Percentiles rank a stretch among this genome's conserved stretches.
phyloP scores from a whole-genome alignment of 129 eudicot species.

The Glebionis coronaria region DNA sequence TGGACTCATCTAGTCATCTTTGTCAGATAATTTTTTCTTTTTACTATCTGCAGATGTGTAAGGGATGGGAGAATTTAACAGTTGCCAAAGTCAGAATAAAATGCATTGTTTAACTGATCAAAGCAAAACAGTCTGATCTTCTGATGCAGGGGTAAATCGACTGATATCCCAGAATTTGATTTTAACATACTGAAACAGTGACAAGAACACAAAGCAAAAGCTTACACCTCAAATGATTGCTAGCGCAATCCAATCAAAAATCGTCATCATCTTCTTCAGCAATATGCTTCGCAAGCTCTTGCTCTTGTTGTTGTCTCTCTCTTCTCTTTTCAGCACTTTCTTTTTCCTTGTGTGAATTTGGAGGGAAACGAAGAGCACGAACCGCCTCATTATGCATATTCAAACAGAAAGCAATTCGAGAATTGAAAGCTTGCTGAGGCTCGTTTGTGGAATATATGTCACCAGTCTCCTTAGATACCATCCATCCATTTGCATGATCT shows the following conservation, averaged over 20 bases:
- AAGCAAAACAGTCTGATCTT: not conserved
- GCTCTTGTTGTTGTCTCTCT: conserved; percentile 97
- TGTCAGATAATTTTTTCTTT: no score
- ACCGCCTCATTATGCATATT: conserved; percentile 99
- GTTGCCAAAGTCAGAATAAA: not conserved
- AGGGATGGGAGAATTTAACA: not conserved
- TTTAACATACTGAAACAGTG: conserved; percentile 16
- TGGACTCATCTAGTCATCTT: no score
- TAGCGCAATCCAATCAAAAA: conserved; percentile 35
- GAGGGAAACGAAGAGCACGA: conserved; percentile 85
- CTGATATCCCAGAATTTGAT: conserved; percentile 5
- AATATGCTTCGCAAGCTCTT: conserved; percentile 97
- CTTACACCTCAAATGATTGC: conserved; percentile 2
- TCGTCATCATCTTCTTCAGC: conserved; percentile 99
- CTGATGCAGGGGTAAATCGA: not conserved
- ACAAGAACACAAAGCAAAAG: conserved; percentile 22
- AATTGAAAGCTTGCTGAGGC: conserved; percentile 89
- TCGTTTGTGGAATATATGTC: conserved; percentile 94
- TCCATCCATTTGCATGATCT: conserved; percentile 91
- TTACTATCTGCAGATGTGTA: no score
- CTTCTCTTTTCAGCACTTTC: conserved; percentile 99
- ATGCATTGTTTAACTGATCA: conserved; percentile 18
- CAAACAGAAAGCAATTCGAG: conserved; percentile 90
- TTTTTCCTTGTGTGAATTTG: conserved; percentile 89
- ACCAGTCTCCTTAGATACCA: conserved; percentile 93